Evolutionary conservation across 2,329 filamentous ascomycete genomes (phyloP).

Genomic region (Phaeosphaeriaceae sp.): DNA sequence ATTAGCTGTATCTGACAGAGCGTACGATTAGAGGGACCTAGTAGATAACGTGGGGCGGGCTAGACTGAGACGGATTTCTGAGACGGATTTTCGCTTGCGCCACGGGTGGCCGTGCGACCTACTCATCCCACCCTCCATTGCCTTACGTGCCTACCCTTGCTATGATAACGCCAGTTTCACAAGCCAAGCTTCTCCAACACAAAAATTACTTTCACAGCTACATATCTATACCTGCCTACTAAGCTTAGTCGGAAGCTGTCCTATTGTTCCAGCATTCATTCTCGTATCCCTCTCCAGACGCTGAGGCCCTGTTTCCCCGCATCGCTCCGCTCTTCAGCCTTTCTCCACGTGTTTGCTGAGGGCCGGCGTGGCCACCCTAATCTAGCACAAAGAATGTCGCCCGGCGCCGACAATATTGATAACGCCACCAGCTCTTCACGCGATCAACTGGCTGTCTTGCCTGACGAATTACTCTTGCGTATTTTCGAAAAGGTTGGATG

Average conservation of each 20-base stretch:
- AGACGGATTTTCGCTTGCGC: neutral
- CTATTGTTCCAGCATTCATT: too few species aligned
- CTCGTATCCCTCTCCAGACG: too few species aligned
- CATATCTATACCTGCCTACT: neutral
- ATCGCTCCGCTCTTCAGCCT: too few species aligned
- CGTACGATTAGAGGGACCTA: too few species aligned
- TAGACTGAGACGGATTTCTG: too few species aligned
- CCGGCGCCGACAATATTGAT: neutral
- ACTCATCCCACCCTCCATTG: neutral
- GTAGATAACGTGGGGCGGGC: too few species aligned
- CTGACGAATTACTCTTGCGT: conserved; percentile 41
- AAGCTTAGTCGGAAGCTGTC: too few species aligned
- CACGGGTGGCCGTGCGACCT: neutral
- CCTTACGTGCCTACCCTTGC: neutral
- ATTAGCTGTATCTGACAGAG: too few species aligned
- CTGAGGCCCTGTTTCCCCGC: too few species aligned
- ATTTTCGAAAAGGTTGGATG: conserved; percentile 36
- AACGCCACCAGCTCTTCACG: neutral
- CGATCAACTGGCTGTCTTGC: conserved; percentile 28
- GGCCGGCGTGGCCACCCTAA: too few species aligned
- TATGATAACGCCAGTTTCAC: conserved; percentile 1
- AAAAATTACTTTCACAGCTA: neutral
- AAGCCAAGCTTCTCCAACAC: conserved; percentile 6
- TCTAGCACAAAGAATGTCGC: neutral
- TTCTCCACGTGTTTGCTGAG: conserved; percentile 21